Evolutionary conservation across 441 rosid genomes (phyloP).

Genomic region (Kokia cookei): DNA sequence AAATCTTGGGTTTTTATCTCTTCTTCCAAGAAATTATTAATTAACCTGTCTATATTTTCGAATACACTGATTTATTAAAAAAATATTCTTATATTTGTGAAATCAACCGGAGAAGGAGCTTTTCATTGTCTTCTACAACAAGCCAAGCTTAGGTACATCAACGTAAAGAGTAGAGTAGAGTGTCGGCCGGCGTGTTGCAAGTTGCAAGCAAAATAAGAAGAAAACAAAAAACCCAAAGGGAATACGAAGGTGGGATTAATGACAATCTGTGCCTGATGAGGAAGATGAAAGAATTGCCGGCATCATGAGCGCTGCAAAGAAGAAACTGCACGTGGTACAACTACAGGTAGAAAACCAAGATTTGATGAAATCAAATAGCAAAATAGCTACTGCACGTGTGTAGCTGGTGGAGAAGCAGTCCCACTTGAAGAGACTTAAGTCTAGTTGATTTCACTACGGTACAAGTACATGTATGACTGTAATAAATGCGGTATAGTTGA

Average conservation of each 20-base stretch:
- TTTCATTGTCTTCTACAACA: not conserved
- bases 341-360: conserved; percentile 1
- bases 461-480: not conserved
- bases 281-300: not conserved
- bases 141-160: not conserved
- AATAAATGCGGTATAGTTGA: conserved; percentile 1
- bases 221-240: not conserved
- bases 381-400: not conserved
- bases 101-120: too few species aligned
- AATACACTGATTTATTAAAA: too few species aligned
- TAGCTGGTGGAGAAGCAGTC: not conserved
- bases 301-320: not conserved
- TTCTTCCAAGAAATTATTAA: too few species aligned
- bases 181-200: not conserved
- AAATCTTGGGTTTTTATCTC: too few species aligned
- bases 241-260: not conserved
- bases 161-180: not conserved
- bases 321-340: not conserved
- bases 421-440: not conserved
- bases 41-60: too few species aligned
- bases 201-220: not conserved
- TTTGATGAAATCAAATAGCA: not conserved
- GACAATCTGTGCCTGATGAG: not conserved
- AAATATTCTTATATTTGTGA: too few species aligned
- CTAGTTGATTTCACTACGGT: not conserved